Evolutionary conservation across 441 rosid genomes (phyloP), one percentile per base, ranked within the genome.

Genomic region (Bocquillonia castaneifolia): DNA sequence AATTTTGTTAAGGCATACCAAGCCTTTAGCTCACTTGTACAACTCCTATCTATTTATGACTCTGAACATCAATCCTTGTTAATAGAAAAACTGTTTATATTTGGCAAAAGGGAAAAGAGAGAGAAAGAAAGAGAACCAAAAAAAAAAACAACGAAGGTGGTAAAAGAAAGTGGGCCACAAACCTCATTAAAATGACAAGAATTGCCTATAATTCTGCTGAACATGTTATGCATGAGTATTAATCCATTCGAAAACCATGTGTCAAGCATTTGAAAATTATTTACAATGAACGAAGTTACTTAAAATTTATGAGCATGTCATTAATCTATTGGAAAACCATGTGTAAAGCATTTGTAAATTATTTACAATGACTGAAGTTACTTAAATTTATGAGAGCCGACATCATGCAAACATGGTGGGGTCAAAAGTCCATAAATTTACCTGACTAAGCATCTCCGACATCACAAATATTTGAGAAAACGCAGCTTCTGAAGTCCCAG

Each of bases 371-470:
- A 20, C 12, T 34, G 6, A 39, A 31, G 48, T 17, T 59, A 23
- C n/a, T n/a, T 50, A 64, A 10, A 52, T 52, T 37, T 18, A 12
- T 7, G 44, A 15, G 48, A 23, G 3, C 29, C 26, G 13, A 25
- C 20, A 39, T 53, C 36, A 15, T 28, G 9, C 47, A 32, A 28
- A 18, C n/a, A 57, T 12, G 29, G 32, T 45, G 18, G 36, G 5
- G 17, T 48, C 40, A 58, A 29, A 55, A 60, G 20, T 5, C 10
- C 18, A 64, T 47, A 20, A 63, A 67, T 57, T 81, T 68, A 92
- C 97, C 96, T 92, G 97, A 85, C 82, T 83, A 73, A 92, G 78
- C 68, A 66, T 81, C 67, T 85, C 85, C 70, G 84, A 88, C 91
- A 87, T 77, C 2, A 89, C 79, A 55, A 62, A 42, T 57, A 86